Base-by-base conservation (phyloP, 352 stramenopile species). In the Pythium grandisporangium region DNA sequence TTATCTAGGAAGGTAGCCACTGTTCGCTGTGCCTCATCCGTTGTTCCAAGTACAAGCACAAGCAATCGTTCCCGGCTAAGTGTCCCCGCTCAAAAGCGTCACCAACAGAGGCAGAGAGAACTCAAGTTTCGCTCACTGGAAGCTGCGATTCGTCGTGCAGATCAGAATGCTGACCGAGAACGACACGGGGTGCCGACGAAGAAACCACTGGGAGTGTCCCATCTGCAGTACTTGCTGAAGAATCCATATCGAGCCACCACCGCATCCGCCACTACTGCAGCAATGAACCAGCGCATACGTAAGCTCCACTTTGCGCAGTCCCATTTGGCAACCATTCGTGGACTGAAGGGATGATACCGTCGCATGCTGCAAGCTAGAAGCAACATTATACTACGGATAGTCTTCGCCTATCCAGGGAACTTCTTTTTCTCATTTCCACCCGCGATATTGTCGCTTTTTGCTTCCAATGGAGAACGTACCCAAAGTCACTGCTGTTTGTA, bases 111-210 rank as follows among this genome's bases (percentile, higher is more conserved):
- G 1, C 53, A 68, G 14, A 57, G 67, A 42, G 61, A 80, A 22
- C 48, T 51, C 6, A 68, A 68, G 33, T 66, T 66, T 24, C 59
- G 65, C 22, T 46, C 58, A 2, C 48, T 77, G 0, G 62, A 77
- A 26, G 51, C 51, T 41, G 62, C 65, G 2, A 55, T 80, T 17
- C 22, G 41, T 23, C 51, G 38, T 11, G 51, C 39, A 2, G 39
- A 52, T 2, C 17, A 38, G 14, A 34, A 16, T 6, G 30, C 20
- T 1, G 21, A n/a, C n/a, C n/a, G n/a, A n/a, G n/a, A n/a, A n/a
- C n/a, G n/a, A n/a, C 14, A 30, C 0, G 30, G 40, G 8, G 34
- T 24, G 13, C 22, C 17, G 38, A 25, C 0, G 16, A 37, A 22
- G 12, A 33, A 44, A 27, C 30, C 38, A 12, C 30, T 58, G 5